Base-by-base conservation (phyloP, 768 basidiomycete species). In the Suillus tomentosus region DNA sequence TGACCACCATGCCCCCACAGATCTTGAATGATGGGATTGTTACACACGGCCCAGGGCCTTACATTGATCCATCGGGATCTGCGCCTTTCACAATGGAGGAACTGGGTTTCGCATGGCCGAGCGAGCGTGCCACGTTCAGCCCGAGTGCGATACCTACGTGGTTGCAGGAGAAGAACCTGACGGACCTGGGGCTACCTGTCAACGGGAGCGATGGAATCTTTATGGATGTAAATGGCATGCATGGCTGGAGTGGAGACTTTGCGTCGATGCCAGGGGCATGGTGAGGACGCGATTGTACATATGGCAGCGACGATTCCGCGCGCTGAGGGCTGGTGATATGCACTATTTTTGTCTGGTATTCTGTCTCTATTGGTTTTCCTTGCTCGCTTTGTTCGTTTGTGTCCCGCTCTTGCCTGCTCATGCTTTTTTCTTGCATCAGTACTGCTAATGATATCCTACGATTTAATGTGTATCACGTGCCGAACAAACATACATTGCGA, bases 171-270 rank as follows among this genome's bases (percentile, higher is more conserved):
- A 89, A 96, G 92, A 95, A 87, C 72, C 78, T 96, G 67, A 87
- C 88, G 17, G 95, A 98, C 75, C 86, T 98, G 15, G 94, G 95
- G 17, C 79, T 97, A 61, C 95, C 95, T n/a, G 81, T 87, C 43
- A 95, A 95, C 69, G 95, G 95, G 51, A 91, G 90, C 4, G 95
- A 98, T 69, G 92, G 90, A 14, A 90, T 96, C 60, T 96, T 98
- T 78, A 76, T 96, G 67, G 87, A 90, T 68, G 83, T 91, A 79
- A 82, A 82, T 51, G 86, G 85, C 60, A 73, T 84, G 47, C 89
- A 86, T 65, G 91, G 91, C 17, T 94, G 92, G 92, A 84, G 83
- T 22, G 86, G 86, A 58, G 90, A 92, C 71, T 89, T 91, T 71
- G 80, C 84, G 9, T 81, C 87, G 50, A 88, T 89, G 85, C 91